Base-by-base conservation (phyloP, 1,139 yeast species). In the Debaryomyces fabryi region DNA sequence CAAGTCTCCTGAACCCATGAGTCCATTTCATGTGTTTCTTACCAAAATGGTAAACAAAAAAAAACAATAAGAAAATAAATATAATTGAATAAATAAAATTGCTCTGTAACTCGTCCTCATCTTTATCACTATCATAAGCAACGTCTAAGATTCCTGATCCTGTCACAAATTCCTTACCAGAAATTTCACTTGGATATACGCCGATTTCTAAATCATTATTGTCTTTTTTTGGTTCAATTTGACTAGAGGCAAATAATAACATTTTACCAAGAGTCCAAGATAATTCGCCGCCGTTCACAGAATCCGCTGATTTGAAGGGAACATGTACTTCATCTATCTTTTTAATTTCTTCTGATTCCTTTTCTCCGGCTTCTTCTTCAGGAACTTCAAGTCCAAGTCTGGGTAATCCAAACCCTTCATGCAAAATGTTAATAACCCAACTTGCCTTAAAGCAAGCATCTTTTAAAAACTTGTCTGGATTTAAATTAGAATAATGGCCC, bases 401-500 rank as follows among this genome's bases (percentile, higher is more conserved):
- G 1, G 96, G 95, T 35, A 88, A 68, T 38, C 80, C 86, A 61
- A 86, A 87, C 0, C 96, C 96, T 57, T 88, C 95, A 58, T 88
- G 95, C 38, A 88, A 68, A 13, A 88, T 73, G 62, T 85, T 86
- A 34, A 86, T 73, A 2, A 88, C 88, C 96, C 96, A 88, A 56
- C 85, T 82, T 7, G 93, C 92, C 58, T 88, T 88, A 67, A 88
- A 88, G 63, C 96, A 88, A 2, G 92, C 86, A 59, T 83, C 86
- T 49, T 69, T 73, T 48, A 87, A 69, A 46, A 74, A 71, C 34
- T 66, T 68, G 13, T 78, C 69, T 0, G 81, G 77, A 41, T 79
- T 75, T 42, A 76, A 65, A 16, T 66, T 65, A 5, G 82, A 79
- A 56, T 82, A 81, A 44, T 72, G 69, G 2, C 88, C 88, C 12